Evolutionary conservation across 2,329 filamentous ascomycete genomes (phyloP), one percentile per base, ranked within the genome.

Genomic region (Exophiala dermatitidis): DNA sequence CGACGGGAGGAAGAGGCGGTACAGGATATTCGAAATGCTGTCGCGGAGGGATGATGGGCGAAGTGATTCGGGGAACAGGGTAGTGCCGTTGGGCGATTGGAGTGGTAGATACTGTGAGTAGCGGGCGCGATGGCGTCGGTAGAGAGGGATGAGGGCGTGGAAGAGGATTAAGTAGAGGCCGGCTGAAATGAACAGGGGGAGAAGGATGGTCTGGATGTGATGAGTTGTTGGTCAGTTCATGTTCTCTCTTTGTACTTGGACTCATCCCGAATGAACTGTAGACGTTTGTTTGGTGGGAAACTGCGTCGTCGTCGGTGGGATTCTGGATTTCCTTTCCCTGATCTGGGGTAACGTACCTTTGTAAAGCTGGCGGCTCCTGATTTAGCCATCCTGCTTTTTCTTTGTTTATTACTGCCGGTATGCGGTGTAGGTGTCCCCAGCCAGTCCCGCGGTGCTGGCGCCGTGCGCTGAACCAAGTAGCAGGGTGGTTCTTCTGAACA

Each of bases 121-220:
- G 56, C 85, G 81, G 62, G 77, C 78, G 59, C 80, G 82, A 68
- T 88, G 86, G 52, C 77, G 79, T 45, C 81, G 83, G 79, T 85
- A 86, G 55, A 85, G 66, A 1, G 86, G 86, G 29, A 87, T 65
- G 56, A 88, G 64, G 62, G 83, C 71, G 67, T 82, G 86, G 52
- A 81, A 83, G 52, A 83, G 71, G 53, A 82, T 53, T 62, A 89
- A 69, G 69, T 87, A 90, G 60, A 88, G 72, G 57, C 79, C 69
- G 45, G 89, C 76, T 43, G 86, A 86, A 65, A 89, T 83, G 65
- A 84, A 64, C 49, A 85, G 85, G 33, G 86, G 86, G 59, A 88
- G 72, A 62, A 88, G 68, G 58, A 90, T 71, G 3, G 83, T 86
- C 86, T 90, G 37, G 45, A 38, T 8, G 10, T 10, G 26, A 41